A percentile compares a stretch with the other conserved stretches of the same genome.
These are phyloP conservation scores for Austroboletus eburneus DNA, from an alignment of 768 basidiomycete genomes.

Conservation along the genomic window DNA sequence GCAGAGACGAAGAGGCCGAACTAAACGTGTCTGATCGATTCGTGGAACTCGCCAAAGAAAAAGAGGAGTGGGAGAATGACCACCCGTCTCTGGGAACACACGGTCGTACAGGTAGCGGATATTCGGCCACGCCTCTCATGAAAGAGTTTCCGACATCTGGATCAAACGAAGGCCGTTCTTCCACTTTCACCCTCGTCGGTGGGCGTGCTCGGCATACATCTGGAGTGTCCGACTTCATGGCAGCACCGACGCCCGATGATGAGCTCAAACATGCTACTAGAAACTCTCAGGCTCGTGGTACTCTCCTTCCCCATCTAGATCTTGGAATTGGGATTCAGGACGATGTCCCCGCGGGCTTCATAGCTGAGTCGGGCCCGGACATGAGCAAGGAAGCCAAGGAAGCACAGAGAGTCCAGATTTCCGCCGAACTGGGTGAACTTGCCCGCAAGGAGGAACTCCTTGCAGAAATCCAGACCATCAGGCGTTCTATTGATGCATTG, in stretches of 20 bases:
- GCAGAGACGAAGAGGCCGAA: slow-evolving; percentile 73
- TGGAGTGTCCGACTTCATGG: slow-evolving; percentile 70
- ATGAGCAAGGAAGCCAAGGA: slow-evolving; percentile 28
- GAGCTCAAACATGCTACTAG: slow-evolving; percentile 51
- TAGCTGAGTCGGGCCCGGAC: slow-evolving; percentile 41
- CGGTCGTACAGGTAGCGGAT: slow-evolving; percentile 57
- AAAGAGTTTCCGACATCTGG: slow-evolving; percentile 56
- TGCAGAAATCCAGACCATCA: slow-evolving; percentile 74
- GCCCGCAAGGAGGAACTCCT: slow-evolving; percentile 69
- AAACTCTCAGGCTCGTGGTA: slow-evolving; percentile 44
- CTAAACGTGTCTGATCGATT: slow-evolving; percentile 68
- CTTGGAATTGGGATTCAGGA: slow-evolving; percentile 71
- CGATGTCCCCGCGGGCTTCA: slow-evolving; percentile 70
- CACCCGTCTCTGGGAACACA: slow-evolving; percentile 65
- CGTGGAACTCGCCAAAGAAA: slow-evolving; percentile 59
- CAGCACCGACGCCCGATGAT: slow-evolving; percentile 57
- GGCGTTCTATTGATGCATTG: slow-evolving; percentile 72
- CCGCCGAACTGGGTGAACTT: slow-evolving; percentile 47
- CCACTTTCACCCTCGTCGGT: slow-evolving; percentile 48
- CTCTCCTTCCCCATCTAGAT: slow-evolving; percentile 66
- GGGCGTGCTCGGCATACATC: slow-evolving; percentile 59
- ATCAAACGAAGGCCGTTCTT: slow-evolving; percentile 38
- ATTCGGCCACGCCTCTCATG: slow-evolving; percentile 63
- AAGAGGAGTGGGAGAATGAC: slow-evolving; percentile 82
- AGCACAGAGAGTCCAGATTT: slow-evolving; percentile 33